Evolutionary conservation across 108 stramenopile genomes (phyloP).

Genomic region (Poteriospumella lacustris): DNA sequence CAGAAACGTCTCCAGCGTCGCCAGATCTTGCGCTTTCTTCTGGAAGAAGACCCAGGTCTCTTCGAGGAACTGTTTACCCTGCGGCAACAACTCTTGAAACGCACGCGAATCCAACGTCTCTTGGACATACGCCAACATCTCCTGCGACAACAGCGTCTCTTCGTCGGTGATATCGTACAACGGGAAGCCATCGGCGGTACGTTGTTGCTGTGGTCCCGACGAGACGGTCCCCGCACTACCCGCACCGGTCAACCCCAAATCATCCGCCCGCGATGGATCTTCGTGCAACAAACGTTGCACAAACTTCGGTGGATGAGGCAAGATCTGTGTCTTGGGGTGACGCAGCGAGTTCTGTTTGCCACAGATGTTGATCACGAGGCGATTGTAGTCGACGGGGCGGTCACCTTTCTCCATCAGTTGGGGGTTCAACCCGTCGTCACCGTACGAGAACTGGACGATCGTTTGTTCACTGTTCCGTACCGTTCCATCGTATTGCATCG

Average conservation of each 20-base stretch:
- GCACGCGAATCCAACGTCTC: background rate
- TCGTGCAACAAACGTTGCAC: conserved; percentile 39
- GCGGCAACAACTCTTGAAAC: conserved; percentile 42
- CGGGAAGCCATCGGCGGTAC: too few species aligned
- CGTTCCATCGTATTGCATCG: conserved; percentile 85
- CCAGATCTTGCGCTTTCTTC: conserved; percentile 20
- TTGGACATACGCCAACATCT: conserved; percentile 29
- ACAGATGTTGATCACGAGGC: background rate
- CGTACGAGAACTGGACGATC: conserved; percentile 93
- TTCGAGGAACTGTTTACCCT: conserved; percentile 44
- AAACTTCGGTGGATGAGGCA: background rate
- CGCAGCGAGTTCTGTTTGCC: background rate
- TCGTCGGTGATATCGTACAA: conserved; percentile 25
- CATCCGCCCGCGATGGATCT: conserved; percentile 33
- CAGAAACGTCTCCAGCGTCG: conserved; percentile 26
- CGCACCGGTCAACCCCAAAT: conserved; percentile 28
- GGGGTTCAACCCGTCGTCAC: conserved; percentile 93
- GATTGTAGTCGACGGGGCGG: conserved; percentile 43
- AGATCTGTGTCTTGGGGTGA: background rate
- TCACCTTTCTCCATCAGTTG: conserved; percentile 87
- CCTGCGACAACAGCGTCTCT: conserved; percentile 29
- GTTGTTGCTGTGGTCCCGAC: too few species aligned
- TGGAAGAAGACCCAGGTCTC: conserved; percentile 38
- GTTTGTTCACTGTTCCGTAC: conserved; percentile 91
- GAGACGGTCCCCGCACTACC: background rate